phyloP scores from a whole-genome alignment of 306 rosid species.

The Vachellia pachyceras region DNA sequence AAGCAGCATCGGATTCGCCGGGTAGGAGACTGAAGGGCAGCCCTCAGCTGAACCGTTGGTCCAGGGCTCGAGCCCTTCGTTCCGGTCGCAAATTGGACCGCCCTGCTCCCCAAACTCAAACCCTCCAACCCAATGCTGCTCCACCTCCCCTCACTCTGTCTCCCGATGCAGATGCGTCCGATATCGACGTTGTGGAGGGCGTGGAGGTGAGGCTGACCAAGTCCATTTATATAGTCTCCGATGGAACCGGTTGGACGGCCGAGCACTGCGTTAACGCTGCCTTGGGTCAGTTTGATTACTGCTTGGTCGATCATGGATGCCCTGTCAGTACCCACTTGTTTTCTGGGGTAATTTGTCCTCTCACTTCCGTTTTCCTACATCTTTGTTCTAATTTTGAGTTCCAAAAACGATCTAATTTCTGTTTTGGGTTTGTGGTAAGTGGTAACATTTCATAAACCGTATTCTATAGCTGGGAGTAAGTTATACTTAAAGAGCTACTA shows the following conservation, averaged over 20 bases:
- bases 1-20: slow-evolving; percentile 46
- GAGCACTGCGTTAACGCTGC: slow-evolving; percentile 91
- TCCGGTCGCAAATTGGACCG: slow-evolving; percentile 81
- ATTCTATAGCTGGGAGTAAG: not conserved
- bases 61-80: slow-evolving; percentile 82
- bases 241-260: slow-evolving; percentile 98
- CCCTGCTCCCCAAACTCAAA: slow-evolving; percentile 41
- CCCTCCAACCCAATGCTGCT: slow-evolving; percentile 35
- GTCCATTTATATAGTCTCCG: slow-evolving; percentile 83
- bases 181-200: slow-evolving; percentile 36
- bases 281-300: slow-evolving; percentile 92
- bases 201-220: slow-evolving; percentile 45
- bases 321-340: slow-evolving; percentile 87
- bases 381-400: not conserved
- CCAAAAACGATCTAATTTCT: no score
- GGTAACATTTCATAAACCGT: not conserved
- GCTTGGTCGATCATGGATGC: slow-evolving; percentile 91
- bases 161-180: slow-evolving; percentile 26
- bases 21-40: slow-evolving; percentile 61
- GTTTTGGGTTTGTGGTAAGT: not conserved
- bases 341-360: slow-evolving; percentile 67
- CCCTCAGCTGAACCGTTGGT: slow-evolving; percentile 89
- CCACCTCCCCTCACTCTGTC: slow-evolving; percentile 29
- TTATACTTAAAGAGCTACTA: not conserved
- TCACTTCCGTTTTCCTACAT: not conserved